Conservation (phyloP, 768 basidiomycete species). For the Dacryopinax spathularia region DNA sequence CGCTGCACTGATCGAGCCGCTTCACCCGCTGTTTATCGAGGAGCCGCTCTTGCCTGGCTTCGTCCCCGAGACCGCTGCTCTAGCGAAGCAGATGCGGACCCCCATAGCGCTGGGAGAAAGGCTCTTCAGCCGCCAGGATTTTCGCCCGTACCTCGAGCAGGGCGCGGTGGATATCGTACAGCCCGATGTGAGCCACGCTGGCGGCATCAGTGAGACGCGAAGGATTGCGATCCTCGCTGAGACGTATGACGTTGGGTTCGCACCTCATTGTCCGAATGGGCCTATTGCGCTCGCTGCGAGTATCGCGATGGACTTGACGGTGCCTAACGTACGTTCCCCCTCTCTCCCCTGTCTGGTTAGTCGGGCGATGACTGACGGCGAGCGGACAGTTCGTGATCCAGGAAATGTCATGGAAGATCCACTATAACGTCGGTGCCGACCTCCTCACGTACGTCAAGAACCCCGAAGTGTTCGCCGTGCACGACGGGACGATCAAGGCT, state of each 20-base stretch:
- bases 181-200: slow-evolving; percentile 50
- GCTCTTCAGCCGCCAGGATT: slow-evolving; percentile 46
- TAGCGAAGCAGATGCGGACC: slow-evolving; percentile 38
- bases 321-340: slow-evolving; percentile 37
- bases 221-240: slow-evolving; percentile 46
- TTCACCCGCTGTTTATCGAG: slow-evolving; percentile 52
- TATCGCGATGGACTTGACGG: slow-evolving; percentile 44
- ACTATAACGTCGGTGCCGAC: slow-evolving; percentile 29
- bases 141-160: slow-evolving; percentile 49
- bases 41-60: slow-evolving; percentile 47
- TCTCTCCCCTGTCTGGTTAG: neutral
- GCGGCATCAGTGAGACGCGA: slow-evolving; percentile 45
- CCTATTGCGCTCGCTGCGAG: slow-evolving; percentile 60
- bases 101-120: slow-evolving; percentile 55
- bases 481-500: slow-evolving; percentile 36
- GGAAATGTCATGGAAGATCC: slow-evolving; percentile 49
- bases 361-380: neutral
- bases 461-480: slow-evolving; percentile 37
- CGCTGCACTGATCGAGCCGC: slow-evolving; percentile 43
- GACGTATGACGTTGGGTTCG: slow-evolving; percentile 54
- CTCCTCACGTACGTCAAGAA: slow-evolving; percentile 43
- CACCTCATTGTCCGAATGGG: slow-evolving; percentile 58
- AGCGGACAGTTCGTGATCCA: slow-evolving; percentile 39
- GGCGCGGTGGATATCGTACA: slow-evolving; percentile 55
- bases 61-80: slow-evolving; percentile 46